Base-by-base conservation (phyloP, 2,329 filamentous ascomycete genomes). In the Apiospora sp. region DNA sequence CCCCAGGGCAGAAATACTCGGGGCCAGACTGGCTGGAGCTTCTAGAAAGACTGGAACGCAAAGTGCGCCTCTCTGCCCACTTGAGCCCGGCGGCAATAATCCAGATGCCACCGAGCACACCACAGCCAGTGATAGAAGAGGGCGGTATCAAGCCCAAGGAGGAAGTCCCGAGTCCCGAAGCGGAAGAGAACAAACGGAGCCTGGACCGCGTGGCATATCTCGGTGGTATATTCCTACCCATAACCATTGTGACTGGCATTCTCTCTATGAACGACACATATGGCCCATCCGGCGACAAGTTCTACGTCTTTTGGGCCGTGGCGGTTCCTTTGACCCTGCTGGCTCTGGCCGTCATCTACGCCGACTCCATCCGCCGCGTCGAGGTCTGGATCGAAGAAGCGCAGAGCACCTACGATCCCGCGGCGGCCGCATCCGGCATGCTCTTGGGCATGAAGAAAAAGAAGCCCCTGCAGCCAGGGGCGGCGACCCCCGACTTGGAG, bases 281-380 rank as follows among this genome's bases (percentile, higher is more conserved):
- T 74, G 83, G 82, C 0, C 86, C 87, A 0, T 81, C 79, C n/a
- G 81, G 81, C 0, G 44, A 74, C 22, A 77, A 78, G 24, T 88
- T 88, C 77, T 88, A 82, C 81, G 81, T 88, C 0, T 88, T 87
- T 73, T 88, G 87, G 87, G 82, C 83, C 1, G 80, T 81, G 3
- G 81, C 83, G 3, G 76, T 84, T 0, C 81, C 86, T 4, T 80
- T 85, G 0, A 80, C 82, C 2, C 71, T 83, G 19, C 12, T 84
- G 1, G 82, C 83, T 0, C 71, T 88, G 1, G 73, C 84, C 4
- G 75, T 87, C 71, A 87, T 88, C 71, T 86, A 88, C 75, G 82
- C 86, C 12, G 86, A 88, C 73, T 83, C 83, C 58, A 81, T 88
- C 64, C 83, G 86, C 58, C 83, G 80, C 61, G 78, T 81, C 48